Evolutionary conservation across 306 rosid species (phyloP).

Genomic region (Glycine tomentella): DNA sequence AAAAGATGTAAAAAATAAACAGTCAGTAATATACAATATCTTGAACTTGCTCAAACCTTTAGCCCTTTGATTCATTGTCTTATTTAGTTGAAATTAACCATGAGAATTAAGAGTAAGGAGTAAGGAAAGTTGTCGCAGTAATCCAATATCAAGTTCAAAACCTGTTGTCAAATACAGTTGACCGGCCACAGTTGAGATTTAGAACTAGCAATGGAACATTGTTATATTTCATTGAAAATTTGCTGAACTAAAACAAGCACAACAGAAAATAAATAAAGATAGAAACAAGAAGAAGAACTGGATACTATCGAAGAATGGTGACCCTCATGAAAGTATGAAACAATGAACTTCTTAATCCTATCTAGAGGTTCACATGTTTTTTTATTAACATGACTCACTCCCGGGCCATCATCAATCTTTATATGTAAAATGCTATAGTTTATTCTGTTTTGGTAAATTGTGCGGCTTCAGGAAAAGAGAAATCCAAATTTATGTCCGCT

Average conservation of each 20-base stretch:
- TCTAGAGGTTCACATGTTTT: slow-evolving; percentile 49
- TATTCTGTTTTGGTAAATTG: slow-evolving; percentile 51
- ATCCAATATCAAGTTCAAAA: slow-evolving; percentile 45
- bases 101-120: neutral
- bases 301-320: slow-evolving; percentile 45
- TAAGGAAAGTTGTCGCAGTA: neutral
- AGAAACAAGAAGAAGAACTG: slow-evolving; percentile 39
- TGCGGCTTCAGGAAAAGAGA: slow-evolving; percentile 43
- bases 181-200: slow-evolving; percentile 25
- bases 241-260: slow-evolving; percentile 31
- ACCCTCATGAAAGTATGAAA: slow-evolving; percentile 51
- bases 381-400: too few relatives aligned
- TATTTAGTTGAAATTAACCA: neutral
- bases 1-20: neutral
- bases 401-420: slow-evolving; percentile 51
- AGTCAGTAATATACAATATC: neutral
- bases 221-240: slow-evolving; percentile 33
- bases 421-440: slow-evolving; percentile 56
- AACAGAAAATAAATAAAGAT: neutral
- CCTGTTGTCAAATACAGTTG: slow-evolving; percentile 10
- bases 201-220: slow-evolving; percentile 38
- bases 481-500: slow-evolving; percentile 44
- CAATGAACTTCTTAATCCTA: slow-evolving; percentile 51
- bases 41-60: neutral
- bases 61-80: neutral